Base-by-base conservation (phyloP, 306 rosid species). In the Quercus suber region DNA sequence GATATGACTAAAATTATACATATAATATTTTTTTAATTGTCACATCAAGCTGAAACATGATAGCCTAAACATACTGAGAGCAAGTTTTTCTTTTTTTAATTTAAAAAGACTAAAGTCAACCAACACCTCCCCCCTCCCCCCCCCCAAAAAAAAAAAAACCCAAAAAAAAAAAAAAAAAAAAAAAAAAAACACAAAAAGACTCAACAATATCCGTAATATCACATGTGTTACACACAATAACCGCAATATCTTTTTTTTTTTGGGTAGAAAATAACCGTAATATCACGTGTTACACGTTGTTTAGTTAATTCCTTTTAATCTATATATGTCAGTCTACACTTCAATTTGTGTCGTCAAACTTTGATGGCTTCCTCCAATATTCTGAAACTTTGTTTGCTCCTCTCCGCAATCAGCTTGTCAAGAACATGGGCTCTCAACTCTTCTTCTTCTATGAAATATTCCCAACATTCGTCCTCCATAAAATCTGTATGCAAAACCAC, bases 401-500 rank as follows among this genome's bases (percentile, higher is more conserved):
- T 88, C 82, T 74, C 82, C 23, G n/a, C 60, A 28, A 21, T 82
- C 19, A 17, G 82, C 75, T 76, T 75, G 70, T 76, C 85, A 74
- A 27, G n/a, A 55, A 45, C 73, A 31, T 73, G 0, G 5, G 76
- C 86, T 71, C 28, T 76, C 10, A 84, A 69, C 67, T 49, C 79
- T 45, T 74, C 89, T 9, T 81, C 85, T 68, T 52, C 9, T 57
- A 19, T 77, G 1, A 37, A 37, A 37, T 73, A 76, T 35, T 71
- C 85, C 79, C 80, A 82, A 49, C 4, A 49, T 57, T 76, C 84
- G 73, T 72, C 87, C 19, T 80, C 93, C 73, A 68, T 87, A 1
- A 78, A 56, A 84, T 88, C 92, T 52, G 69, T 91, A 71, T 93
- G 98, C 82, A 80, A 51, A 73, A 77, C 83, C 55, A 82, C 88